Percentiles rank a stretch among this genome's conserved stretches.
Evolutionary conservation across 2,329 filamentous ascomycete genomes (phyloP).

Genomic region (Plenodomus biglobosus): DNA sequence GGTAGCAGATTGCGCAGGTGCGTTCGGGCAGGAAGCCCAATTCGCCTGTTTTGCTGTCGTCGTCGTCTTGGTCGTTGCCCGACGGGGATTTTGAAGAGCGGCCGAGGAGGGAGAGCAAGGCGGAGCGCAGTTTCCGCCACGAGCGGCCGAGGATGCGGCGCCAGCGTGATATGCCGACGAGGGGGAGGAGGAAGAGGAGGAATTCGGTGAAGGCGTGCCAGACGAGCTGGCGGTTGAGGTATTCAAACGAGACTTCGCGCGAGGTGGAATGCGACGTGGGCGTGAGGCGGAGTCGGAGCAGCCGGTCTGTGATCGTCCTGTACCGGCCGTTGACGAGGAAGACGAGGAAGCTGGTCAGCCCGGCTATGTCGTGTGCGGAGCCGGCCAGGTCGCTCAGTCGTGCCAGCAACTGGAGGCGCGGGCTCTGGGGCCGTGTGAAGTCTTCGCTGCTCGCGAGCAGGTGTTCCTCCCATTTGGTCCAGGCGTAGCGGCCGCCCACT

Average conservation of each 20-base stretch:
- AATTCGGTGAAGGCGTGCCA: conserved; percentile 99
- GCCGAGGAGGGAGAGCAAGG: conserved; percentile 53
- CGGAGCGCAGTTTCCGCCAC: conserved; percentile 76
- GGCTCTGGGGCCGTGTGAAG: conserved; percentile 59
- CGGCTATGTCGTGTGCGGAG: conserved; percentile 76
- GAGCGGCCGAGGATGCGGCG: conserved; percentile 81
- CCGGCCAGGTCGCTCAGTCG: conserved; percentile 68
- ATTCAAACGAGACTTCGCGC: conserved; percentile 94
- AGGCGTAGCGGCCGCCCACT: conserved; percentile 84
- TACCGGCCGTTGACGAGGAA: conserved; percentile 92
- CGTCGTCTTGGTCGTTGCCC: conserved; percentile 52
- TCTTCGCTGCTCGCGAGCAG: conserved; percentile 75
- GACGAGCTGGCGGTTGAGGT: conserved; percentile 93
- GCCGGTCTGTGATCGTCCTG: conserved; percentile 82
- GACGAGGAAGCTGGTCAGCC: conserved; percentile 81
- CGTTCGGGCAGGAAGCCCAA: conserved; percentile 84
- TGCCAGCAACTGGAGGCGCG: conserved; percentile 60
- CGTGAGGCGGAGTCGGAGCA: conserved; percentile 80
- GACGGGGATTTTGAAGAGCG: conserved; percentile 44
- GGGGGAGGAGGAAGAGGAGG: conserved; percentile 90
- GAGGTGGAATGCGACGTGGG: conserved; percentile 81
- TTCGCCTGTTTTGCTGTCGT: conserved; percentile 62
- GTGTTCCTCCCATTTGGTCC: conserved; percentile 90
- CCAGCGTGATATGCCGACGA: conserved; percentile 95
- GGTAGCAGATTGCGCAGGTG: conserved; percentile 96